Conservation (phyloP, 805 yeast species). For the Teunomyces lycoperdinae region DNA sequence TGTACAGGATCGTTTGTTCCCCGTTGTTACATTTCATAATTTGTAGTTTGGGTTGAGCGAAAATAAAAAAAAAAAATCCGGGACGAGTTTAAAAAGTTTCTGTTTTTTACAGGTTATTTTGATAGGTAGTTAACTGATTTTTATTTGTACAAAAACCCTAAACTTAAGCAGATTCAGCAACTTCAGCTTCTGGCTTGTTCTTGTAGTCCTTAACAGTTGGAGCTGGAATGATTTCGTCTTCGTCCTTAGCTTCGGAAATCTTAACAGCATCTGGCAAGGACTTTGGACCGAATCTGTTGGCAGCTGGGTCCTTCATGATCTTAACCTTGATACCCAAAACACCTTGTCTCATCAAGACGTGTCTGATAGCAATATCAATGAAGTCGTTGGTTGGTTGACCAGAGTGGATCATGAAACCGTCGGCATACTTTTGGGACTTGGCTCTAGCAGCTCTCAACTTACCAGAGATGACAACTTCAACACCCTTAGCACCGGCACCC, state of each 20-base stretch:
- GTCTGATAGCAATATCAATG: slow-evolving; percentile 98
- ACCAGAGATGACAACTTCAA: slow-evolving; percentile 99
- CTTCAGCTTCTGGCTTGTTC: slow-evolving; percentile 29
- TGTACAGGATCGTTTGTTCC: not conserved
- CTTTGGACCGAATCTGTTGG: slow-evolving; percentile 80
- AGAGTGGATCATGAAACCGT: slow-evolving; percentile 99
- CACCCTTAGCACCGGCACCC: slow-evolving; percentile 99
- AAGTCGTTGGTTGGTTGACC: slow-evolving; percentile 99
- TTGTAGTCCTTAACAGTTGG: slow-evolving; percentile 82
- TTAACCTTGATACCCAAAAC: slow-evolving; percentile 99
- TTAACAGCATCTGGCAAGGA: slow-evolving; percentile 94
- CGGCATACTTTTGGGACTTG: slow-evolving; percentile 99
- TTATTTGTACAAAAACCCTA: not conserved
- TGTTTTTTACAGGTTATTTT: too few relatives aligned
- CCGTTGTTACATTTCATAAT: too few relatives aligned
- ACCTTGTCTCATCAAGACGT: slow-evolving; percentile 99
- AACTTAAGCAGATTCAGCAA: slow-evolving; percentile 17
- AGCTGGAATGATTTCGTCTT: slow-evolving; percentile 67
- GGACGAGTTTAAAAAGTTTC: too few relatives aligned
- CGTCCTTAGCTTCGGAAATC: slow-evolving; percentile 94
- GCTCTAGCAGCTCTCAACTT: slow-evolving; percentile 99
- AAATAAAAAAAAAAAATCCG: too few relatives aligned
- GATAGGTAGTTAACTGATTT: not conserved
- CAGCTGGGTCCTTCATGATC: slow-evolving; percentile 98
- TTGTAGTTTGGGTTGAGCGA: too few relatives aligned